These are phyloP conservation scores for Pholiota molesta DNA, from an alignment of 768 basidiomycete species.

Conservation along the genomic window DNA sequence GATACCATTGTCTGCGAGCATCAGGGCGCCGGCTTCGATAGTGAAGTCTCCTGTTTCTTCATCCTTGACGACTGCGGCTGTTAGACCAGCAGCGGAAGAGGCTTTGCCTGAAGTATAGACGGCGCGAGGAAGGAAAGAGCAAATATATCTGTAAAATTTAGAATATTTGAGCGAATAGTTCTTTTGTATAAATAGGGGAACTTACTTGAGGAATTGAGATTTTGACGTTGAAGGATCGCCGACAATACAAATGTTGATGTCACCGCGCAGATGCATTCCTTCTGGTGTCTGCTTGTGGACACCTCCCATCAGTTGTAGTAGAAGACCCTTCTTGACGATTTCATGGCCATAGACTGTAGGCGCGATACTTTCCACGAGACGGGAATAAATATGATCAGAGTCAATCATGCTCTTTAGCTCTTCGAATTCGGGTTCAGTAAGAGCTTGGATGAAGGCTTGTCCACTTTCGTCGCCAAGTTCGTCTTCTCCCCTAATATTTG, in stretches of 20 bases:
- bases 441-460: constrained; percentile 83
- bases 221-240: constrained; percentile 98
- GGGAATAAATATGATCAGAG: constrained; percentile 91
- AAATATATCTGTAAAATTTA: constrained; percentile 74
- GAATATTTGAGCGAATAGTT: neutral
- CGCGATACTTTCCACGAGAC: constrained; percentile 92
- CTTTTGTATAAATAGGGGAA: constrained; percentile 19
- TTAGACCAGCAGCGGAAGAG: constrained; percentile 97
- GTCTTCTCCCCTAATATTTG: constrained; percentile 89
- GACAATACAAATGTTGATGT: constrained; percentile 97
- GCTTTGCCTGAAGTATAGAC: constrained; percentile 99
- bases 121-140: constrained; percentile 95
- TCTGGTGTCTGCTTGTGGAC: constrained; percentile 96
- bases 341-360: constrained; percentile 99
- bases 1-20: constrained; percentile 99
- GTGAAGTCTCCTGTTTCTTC: constrained; percentile 99
- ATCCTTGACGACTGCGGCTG: constrained; percentile 97
- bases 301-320: constrained; percentile 97
- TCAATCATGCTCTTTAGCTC: constrained; percentile 95
- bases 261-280: constrained; percentile 97
- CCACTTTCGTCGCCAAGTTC: constrained; percentile 77
- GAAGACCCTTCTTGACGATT: constrained; percentile 96
- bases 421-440: constrained; percentile 94
- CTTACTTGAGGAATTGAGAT: constrained; percentile 97
- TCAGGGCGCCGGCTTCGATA: constrained; percentile 97